Conservation (phyloP, 306 rosid species). For the Vicia faba region DNA sequence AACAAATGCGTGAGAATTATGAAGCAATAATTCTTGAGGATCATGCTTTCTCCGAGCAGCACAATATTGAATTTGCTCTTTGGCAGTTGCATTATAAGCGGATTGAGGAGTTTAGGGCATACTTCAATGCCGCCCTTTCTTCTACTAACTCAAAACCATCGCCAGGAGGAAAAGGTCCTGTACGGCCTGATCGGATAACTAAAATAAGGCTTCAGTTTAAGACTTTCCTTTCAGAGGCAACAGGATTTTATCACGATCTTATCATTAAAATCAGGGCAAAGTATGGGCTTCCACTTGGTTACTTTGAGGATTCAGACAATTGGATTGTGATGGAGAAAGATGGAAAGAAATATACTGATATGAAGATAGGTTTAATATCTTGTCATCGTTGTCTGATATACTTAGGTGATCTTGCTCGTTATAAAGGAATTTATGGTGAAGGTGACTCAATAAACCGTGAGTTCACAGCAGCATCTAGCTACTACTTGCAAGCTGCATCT, state of each 20-base stretch:
- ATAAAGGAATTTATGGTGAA: constrained; percentile 89
- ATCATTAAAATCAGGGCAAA: constrained; percentile 79
- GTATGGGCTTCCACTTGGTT: constrained; percentile 85
- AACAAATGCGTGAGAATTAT: constrained; percentile 88
- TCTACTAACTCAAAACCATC: constrained; percentile 67
- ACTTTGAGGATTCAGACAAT: constrained; percentile 77
- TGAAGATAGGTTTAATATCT: constrained; percentile 80
- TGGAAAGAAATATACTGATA: constrained; percentile 75
- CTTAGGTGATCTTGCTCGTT: constrained; percentile 97
- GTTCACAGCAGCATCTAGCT: constrained; percentile 86
- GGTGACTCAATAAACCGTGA: constrained; percentile 80
- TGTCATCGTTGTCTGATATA: constrained; percentile 92
- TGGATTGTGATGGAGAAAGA: constrained; percentile 66
- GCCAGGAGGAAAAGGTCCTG: constrained; percentile 62
- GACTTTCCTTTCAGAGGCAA: constrained; percentile 91
- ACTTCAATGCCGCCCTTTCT: constrained; percentile 60
- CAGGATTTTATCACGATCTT: constrained; percentile 94
- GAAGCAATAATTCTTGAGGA: constrained; percentile 94
- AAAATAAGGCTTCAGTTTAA: constrained; percentile 86
- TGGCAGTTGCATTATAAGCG: constrained; percentile 96
- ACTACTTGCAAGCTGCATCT: constrained; percentile 89
- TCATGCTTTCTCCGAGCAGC: constrained; percentile 79
- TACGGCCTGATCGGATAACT: constrained; percentile 69
- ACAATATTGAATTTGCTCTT: constrained; percentile 72
- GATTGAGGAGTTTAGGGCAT: constrained; percentile 86